Percentiles rank a stretch among this genome's conserved stretches.
Conservation (phyloP, 345 rosid genomes). For the Excoecaria cochinchinensis region DNA sequence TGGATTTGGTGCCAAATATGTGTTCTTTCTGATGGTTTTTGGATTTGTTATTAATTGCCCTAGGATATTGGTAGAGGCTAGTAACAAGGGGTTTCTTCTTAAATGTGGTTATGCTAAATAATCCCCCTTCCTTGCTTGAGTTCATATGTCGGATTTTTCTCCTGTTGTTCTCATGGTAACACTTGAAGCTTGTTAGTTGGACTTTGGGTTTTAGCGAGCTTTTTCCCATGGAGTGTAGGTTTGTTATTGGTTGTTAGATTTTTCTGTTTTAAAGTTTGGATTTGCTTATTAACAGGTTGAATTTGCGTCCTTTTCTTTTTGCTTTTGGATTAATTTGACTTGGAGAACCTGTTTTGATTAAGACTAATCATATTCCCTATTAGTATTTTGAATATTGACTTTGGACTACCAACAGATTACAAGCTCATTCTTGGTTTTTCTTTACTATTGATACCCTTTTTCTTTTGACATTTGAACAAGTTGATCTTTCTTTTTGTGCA, state of each 20-base stretch:
- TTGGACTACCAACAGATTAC: slow-evolving; percentile 2
- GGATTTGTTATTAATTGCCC: not conserved
- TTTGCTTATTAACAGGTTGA: not conserved
- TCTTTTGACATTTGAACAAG: not conserved
- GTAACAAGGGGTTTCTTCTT: slow-evolving; percentile 3
- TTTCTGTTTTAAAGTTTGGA: not conserved
- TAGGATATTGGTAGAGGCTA: not conserved
- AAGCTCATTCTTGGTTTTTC: slow-evolving; percentile 1
- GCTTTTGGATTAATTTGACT: slow-evolving; percentile 13
- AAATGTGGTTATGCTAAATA: not conserved
- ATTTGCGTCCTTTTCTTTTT: not conserved
- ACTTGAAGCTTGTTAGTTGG: slow-evolving; percentile 7
- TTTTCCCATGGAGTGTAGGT: not conserved
- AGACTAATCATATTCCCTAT: slow-evolving; percentile 13
- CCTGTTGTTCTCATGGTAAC: not conserved
- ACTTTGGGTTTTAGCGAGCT: not conserved
- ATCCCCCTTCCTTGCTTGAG: not conserved
- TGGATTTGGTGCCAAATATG: slow-evolving; percentile 7
- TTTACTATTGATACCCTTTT: not conserved
- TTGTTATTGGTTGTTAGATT: slow-evolving; percentile 2
- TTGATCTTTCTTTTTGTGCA: slow-evolving; percentile 22
- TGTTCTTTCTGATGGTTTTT: not conserved
- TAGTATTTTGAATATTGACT: not conserved
- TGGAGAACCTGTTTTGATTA: slow-evolving; percentile 17
- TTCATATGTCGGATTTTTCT: slow-evolving; percentile 5